Conservation (phyloP, 2,329 filamentous ascomycete genomes). For the Trichoderma oligosporum region DNA sequence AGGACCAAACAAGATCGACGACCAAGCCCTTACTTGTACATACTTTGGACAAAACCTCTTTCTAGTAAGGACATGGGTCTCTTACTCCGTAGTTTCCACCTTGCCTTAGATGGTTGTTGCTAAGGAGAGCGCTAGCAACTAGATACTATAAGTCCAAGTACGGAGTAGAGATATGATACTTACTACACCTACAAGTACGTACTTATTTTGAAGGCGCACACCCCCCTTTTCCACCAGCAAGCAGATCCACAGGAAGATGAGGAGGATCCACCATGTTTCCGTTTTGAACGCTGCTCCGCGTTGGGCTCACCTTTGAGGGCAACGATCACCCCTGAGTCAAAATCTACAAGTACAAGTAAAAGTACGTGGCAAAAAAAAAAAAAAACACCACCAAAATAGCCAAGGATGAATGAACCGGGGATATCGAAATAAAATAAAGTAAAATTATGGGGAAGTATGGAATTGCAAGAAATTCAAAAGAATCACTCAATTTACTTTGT, state of each 20-base stretch:
- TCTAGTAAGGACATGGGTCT: neutral
- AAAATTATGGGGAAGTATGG: neutral
- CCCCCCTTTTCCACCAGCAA: neutral
- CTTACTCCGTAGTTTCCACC: neutral
- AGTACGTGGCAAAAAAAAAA: neutral
- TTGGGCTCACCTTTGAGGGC: constrained; percentile 16
- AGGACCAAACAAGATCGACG: constrained; percentile 19
- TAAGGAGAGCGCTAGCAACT: neutral
- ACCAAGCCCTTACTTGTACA: no score
- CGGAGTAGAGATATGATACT: no score
- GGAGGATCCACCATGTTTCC: constrained; percentile 1
- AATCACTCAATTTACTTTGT: constrained; percentile 2
- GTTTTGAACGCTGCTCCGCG: constrained; percentile 14
- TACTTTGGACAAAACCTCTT: no score
- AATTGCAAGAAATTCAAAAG: neutral
- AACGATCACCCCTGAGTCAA: constrained; percentile 3
- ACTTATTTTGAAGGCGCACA: no score
- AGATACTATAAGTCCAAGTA: no score
- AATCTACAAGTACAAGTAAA: neutral
- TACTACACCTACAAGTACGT: no score
- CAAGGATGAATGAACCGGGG: no score
- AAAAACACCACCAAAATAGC: no score
- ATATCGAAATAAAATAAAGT: no score
- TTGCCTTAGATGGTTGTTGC: neutral
- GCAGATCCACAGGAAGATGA: constrained; percentile 1